Evolutionary conservation across 2,329 filamentous ascomycete genomes (phyloP).

Genomic region (Pseudocercospora eumusae): DNA sequence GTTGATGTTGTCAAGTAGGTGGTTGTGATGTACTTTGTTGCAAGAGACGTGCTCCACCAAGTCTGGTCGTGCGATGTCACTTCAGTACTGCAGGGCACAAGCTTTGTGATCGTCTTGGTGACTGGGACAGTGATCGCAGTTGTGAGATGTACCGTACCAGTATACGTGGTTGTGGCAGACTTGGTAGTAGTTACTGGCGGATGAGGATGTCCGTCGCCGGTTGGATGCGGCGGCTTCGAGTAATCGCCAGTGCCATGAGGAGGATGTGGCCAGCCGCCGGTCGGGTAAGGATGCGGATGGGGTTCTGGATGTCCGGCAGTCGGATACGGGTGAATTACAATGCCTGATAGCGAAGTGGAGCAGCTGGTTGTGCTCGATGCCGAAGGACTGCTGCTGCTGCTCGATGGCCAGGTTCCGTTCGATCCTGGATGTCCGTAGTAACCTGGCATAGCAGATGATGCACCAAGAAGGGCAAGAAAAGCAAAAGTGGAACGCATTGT

Average conservation of each 20-base stretch:
- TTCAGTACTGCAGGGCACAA: conserved; percentile 16
- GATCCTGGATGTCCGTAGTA: conserved; percentile 4
- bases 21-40: conserved; percentile 10
- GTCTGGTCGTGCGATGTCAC: conserved; percentile 14
- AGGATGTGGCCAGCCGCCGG: background rate
- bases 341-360: background rate
- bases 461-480: conserved; percentile 1
- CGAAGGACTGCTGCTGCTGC: background rate
- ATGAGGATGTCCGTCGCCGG: background rate
- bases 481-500: conserved; percentile 3
- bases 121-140: conserved; percentile 8
- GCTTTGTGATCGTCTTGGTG: conserved; percentile 13
- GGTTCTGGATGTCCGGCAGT: background rate
- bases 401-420: conserved; percentile 1
- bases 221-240: conserved; percentile 3
- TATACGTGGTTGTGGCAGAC: background rate
- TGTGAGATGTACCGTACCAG: conserved; percentile 5
- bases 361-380: background rate
- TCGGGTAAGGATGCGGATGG: conserved; percentile 9
- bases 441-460: background rate
- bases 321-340: background rate
- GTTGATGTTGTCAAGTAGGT: conserved; percentile 13
- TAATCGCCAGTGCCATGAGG: conserved; percentile 3
- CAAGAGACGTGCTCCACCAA: conserved; percentile 18
- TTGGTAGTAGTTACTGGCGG: background rate